These are phyloP conservation scores for Chaetomium globosum DNA, from an alignment of 2,329 filamentous ascomycete genomes.

Conservation along the genomic window DNA sequence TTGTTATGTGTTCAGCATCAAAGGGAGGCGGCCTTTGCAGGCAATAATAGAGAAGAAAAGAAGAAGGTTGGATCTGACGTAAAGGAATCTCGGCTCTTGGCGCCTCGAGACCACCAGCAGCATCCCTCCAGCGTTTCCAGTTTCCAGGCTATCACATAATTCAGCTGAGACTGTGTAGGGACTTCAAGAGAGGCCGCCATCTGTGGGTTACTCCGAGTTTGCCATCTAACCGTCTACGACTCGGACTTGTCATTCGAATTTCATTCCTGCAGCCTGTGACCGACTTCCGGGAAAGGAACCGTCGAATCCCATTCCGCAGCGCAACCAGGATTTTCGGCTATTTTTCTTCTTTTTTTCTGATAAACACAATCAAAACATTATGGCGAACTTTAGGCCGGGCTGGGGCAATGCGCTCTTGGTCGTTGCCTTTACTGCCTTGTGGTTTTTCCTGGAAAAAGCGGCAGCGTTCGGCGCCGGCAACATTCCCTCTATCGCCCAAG, in stretches of 20 bases:
- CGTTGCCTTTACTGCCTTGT: constrained; percentile 56
- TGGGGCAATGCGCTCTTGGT: constrained; percentile 58
- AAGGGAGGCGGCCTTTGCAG: neutral
- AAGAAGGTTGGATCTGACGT: constrained; percentile 25
- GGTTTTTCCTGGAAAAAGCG: constrained; percentile 59
- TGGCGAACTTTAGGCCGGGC: constrained; percentile 53
- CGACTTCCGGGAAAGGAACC: neutral
- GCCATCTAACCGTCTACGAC: neutral
- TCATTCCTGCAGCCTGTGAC: neutral
- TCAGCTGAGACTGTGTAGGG: neutral
- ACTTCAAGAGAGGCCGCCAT: constrained; percentile 17
- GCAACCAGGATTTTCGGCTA: neutral
- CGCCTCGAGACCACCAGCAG: constrained; percentile 12
- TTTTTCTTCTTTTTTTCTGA: neutral
- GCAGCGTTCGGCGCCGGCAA: constrained; percentile 70
- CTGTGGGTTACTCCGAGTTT: neutral
- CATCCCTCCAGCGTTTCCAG: constrained; percentile 16
- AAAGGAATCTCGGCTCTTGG: constrained; percentile 28
- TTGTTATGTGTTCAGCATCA: neutral
- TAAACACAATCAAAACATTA: constrained; percentile 37
- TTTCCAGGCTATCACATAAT: neutral
- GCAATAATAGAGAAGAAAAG: neutral
- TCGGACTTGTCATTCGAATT: neutral
- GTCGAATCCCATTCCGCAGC: constrained; percentile 10
- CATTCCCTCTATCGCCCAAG: constrained; percentile 66